Percentiles rank a stretch among this genome's conserved stretches.
These are phyloP conservation scores for Septoria petroselini DNA, from an alignment of 2,329 filamentous ascomycete genomes.

Conservation along the genomic window DNA sequence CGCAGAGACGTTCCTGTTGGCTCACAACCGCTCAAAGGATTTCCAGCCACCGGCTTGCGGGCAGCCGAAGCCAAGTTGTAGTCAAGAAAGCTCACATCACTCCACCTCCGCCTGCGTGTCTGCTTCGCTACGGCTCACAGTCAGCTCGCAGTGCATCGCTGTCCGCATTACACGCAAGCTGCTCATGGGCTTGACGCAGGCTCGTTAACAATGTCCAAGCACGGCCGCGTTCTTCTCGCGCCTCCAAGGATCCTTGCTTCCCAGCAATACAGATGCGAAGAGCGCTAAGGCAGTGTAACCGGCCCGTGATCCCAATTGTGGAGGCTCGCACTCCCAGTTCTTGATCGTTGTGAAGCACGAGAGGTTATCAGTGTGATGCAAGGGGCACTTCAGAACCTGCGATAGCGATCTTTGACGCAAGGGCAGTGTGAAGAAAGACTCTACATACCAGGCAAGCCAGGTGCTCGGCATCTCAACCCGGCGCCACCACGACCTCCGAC, in stretches of 20 bases:
- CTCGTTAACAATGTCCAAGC: neutral
- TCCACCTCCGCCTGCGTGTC: neutral
- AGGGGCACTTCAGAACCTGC: neutral
- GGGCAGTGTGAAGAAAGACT: constrained; percentile 1
- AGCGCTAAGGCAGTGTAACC: constrained; percentile 14
- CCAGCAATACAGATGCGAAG: neutral
- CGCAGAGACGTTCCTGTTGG: neutral
- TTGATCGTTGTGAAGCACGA: constrained; percentile 6
- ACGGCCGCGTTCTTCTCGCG: too few species aligned
- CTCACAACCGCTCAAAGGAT: neutral
- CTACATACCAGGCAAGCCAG: neutral
- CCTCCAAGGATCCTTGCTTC: neutral
- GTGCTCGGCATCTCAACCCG: constrained; percentile 5
- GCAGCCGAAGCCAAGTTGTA: constrained; percentile 8
- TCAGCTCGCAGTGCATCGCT: neutral
- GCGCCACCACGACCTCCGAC: constrained; percentile 6
- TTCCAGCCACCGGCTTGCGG: constrained; percentile 12
- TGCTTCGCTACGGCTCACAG: neutral
- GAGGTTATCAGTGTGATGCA: constrained; percentile 14
- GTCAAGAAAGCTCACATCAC: neutral
- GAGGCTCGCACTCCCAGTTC: constrained; percentile 2
- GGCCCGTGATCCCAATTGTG: constrained; percentile 13
- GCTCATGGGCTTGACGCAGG: constrained; percentile 10
- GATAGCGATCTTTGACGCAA: constrained; percentile 5
- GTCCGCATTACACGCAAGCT: neutral